These are phyloP conservation scores for Gentiana macrophylla DNA, from an alignment of 257 asterid species.

Conservation along the genomic window DNA sequence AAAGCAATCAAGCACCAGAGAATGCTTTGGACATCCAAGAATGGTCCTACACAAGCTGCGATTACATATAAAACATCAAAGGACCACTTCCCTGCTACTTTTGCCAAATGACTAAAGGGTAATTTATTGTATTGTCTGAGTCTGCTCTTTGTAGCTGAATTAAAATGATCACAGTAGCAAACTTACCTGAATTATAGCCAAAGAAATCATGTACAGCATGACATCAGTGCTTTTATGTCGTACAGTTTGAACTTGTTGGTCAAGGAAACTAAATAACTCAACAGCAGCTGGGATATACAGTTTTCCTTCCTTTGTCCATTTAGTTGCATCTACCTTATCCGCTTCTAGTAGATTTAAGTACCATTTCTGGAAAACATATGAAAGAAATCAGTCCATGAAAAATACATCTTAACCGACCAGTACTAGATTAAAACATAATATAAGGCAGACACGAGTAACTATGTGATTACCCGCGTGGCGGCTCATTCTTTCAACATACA, in stretches of 20 bases:
- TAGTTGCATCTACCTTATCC: constrained; percentile 94
- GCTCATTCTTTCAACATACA: constrained; percentile 99
- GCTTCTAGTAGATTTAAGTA: constrained; percentile 95
- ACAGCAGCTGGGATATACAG: constrained; percentile 98
- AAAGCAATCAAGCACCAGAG: no score
- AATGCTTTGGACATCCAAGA: no score
- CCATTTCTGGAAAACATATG: constrained; percentile 63
- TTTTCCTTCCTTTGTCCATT: constrained; percentile 94
- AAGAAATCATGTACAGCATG: constrained; percentile 90
- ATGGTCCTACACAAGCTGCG: no score
- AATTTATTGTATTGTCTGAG: no score
- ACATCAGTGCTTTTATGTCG: constrained; percentile 96
- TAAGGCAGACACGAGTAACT: constrained; percentile 10
- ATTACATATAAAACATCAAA: no score
- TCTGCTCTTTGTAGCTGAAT: no score
- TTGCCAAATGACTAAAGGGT: no score
- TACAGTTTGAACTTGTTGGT: constrained; percentile 93
- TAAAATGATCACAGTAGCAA: no score
- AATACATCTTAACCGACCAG: constrained; percentile 15
- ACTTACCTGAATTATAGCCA: constrained; percentile 90
- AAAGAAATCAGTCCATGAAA: constrained; percentile 5
- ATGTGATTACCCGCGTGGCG: constrained; percentile 85
- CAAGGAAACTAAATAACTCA: constrained; percentile 94
- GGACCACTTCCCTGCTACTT: no score
- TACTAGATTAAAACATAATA: constrained; percentile 6